A percentile compares a stretch with the other conserved stretches of the same genome.
phyloP scores from a whole-genome alignment of 192 early-diverging fungal genomes.

The Globomyces pollinis-pini region DNA sequence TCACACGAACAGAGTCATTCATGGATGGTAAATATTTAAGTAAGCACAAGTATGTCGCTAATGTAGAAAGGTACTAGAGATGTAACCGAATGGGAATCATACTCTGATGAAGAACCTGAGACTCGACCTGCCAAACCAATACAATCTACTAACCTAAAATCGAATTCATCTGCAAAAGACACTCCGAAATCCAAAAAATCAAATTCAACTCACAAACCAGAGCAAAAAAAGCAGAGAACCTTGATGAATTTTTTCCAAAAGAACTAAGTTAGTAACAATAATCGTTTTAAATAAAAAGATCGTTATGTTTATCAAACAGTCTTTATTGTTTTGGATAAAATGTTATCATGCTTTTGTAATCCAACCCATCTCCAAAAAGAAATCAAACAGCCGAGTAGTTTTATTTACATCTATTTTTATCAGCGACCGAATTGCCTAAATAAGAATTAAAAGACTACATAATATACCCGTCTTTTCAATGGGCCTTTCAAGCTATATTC shows the following conservation, averaged over 20 bases:
- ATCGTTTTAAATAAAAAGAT: background rate
- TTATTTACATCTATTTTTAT: constrained; percentile 92
- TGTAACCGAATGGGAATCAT: constrained; percentile 26
- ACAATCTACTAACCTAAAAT: too few relatives aligned
- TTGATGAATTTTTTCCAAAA: constrained; percentile 3
- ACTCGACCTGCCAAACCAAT: background rate
- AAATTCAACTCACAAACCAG: background rate
- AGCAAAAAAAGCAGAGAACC: background rate
- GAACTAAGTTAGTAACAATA: constrained; percentile 5
- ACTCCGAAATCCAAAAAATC: background rate
- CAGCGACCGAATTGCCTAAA: constrained; percentile 72
- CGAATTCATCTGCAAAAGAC: too few relatives aligned
- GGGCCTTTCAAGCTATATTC: constrained; percentile 69
- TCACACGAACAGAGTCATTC: constrained; percentile 12
- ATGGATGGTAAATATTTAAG: constrained; percentile 32
- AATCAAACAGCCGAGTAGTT: constrained; percentile 79
- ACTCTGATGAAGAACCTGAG: constrained; percentile 18
- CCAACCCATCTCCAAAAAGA: constrained; percentile 92
- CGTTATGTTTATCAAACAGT: too few relatives aligned
- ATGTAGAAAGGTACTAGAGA: constrained; percentile 30
- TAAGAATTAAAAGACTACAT: too few relatives aligned
- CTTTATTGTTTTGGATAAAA: background rate
- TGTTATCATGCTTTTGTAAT: constrained; percentile 32
- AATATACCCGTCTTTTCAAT: constrained; percentile 67
- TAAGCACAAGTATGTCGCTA: constrained; percentile 9